These are phyloP conservation scores for Cyclospora cayetanensis DNA, from an alignment of 169 alveolate species.

Conservation along the genomic window DNA sequence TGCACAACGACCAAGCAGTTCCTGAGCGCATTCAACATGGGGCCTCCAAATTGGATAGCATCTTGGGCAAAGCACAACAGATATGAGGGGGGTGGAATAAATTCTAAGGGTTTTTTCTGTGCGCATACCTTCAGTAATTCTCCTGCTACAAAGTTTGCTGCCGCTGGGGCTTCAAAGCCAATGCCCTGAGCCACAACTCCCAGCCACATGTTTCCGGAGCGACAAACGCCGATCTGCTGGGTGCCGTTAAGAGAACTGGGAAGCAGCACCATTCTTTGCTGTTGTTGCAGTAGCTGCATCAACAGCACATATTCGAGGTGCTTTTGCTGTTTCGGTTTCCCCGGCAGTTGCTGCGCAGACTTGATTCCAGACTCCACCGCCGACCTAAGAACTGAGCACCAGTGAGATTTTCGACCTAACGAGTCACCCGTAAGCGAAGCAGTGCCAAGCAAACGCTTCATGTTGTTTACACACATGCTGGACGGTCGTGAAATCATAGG, in stretches of 20 bases:
- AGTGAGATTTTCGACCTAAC: background rate
- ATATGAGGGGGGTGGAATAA: background rate
- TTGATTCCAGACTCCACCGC: background rate
- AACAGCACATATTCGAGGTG: background rate
- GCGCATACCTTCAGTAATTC: background rate
- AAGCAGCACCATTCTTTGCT: background rate
- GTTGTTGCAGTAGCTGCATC: background rate
- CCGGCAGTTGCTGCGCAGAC: background rate
- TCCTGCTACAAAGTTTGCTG: background rate
- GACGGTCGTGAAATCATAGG: background rate
- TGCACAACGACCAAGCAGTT: background rate
- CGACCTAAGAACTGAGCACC: background rate
- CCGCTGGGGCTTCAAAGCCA: background rate
- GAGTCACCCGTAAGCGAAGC: background rate
- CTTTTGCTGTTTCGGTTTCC: background rate
- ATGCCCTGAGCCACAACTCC: background rate
- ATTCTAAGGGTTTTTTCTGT: background rate
- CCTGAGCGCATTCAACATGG: background rate
- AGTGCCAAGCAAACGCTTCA: background rate
- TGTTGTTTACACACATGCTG: background rate
- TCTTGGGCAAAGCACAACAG: background rate
- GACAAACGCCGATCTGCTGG: background rate
- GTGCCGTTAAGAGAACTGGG: background rate
- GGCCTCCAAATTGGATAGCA: background rate
- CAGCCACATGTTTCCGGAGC: background rate